Evolutionary conservation across 345 rosid genomes (phyloP).

Genomic region (Aquilaria malaccensis): DNA sequence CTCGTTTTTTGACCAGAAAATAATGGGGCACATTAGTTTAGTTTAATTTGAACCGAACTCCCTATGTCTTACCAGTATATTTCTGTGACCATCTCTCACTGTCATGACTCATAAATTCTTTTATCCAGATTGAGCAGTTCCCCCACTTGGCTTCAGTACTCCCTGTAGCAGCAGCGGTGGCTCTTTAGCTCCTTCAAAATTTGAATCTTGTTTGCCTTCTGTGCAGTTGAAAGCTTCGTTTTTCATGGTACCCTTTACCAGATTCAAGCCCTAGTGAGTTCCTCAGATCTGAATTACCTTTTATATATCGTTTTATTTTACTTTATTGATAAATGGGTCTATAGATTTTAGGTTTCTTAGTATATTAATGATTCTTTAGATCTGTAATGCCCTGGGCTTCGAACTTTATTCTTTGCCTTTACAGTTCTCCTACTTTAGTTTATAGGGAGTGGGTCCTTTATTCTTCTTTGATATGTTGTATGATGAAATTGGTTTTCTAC

Average conservation of each 20-base stretch:
- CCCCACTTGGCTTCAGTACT: slow-evolving; percentile 19
- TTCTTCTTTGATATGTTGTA: slow-evolving; percentile 9
- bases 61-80: slow-evolving; percentile 3
- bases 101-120: neutral
- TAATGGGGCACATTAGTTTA: slow-evolving; percentile 21
- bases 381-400: slow-evolving; percentile 21
- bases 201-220: slow-evolving; percentile 9
- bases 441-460: slow-evolving; percentile 7
- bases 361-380: slow-evolving; percentile 20
- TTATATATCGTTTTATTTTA: slow-evolving; percentile 25
- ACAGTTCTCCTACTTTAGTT: slow-evolving; percentile 9
- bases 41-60: slow-evolving; percentile 15
- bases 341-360: slow-evolving; percentile 14
- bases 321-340: slow-evolving; percentile 25
- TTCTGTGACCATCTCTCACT: slow-evolving; percentile 7
- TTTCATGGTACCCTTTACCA: slow-evolving; percentile 19
- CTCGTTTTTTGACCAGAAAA: neutral
- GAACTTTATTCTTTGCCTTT: slow-evolving; percentile 12
- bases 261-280: slow-evolving; percentile 48
- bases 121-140: slow-evolving; percentile 20
- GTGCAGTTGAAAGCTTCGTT: slow-evolving; percentile 17
- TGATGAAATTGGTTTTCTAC: slow-evolving; percentile 8
- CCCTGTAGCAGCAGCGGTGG: slow-evolving; percentile 5
- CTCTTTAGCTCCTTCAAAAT: slow-evolving; percentile 19
- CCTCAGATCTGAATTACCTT: slow-evolving; percentile 57